Conservation (phyloP, 805 yeast genomes). For the Ogataea pilisensis region DNA sequence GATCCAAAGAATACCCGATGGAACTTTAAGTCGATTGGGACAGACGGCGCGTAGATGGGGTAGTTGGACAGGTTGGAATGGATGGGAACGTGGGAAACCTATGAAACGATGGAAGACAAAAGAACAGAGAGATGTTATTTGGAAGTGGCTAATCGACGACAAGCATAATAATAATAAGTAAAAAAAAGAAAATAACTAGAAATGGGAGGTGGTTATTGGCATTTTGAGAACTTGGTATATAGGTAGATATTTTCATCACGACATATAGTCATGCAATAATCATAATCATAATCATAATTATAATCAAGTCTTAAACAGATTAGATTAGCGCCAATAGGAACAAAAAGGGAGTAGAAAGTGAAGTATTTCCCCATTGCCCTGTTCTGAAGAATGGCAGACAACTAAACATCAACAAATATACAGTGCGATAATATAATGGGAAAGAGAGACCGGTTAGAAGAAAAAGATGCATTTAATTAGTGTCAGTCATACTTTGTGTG, state of each 20-base stretch:
- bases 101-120: conserved; percentile 3
- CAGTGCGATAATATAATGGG: no score
- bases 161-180: conserved; percentile 18
- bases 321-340: no score
- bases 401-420: not conserved
- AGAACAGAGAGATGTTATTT: conserved; percentile 40
- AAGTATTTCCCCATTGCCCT: not conserved
- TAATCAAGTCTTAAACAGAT: not conserved
- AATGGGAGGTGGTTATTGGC: no score
- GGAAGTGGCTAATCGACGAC: conserved; percentile 54
- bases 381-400: not conserved
- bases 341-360: not conserved
- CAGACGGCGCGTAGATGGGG: no score
- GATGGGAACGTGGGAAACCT: not conserved
- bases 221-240: not conserved
- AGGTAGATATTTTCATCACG: no score
- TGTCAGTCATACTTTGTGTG: no score
- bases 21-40: no score
- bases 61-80: conserved; percentile 1
- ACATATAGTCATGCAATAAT: no score
- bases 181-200: no score
- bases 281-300: not conserved
- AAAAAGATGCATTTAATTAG: no score
- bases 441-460: no score
- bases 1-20: no score